Percentiles rank a stretch among this genome's conserved stretches.
phyloP scores from a whole-genome alignment of 23 red algal species.

The Gracilaria domingensis region DNA sequence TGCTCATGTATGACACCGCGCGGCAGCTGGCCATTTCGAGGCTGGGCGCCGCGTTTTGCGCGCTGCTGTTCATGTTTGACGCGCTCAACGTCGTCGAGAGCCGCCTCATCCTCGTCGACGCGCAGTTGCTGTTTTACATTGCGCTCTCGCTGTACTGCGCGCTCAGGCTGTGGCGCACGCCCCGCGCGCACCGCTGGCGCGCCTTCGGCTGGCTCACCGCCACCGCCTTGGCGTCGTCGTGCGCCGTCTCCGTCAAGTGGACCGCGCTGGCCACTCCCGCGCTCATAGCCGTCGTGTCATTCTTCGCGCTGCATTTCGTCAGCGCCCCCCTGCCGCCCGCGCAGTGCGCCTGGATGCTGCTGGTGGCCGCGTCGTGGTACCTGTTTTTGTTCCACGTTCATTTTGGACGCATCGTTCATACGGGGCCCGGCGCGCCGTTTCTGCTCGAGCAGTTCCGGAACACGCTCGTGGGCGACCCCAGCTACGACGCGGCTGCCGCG shows the following conservation, averaged over 20 bases:
- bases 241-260: conserved; percentile 71
- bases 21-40: not conserved
- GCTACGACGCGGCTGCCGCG: conserved; percentile 13
- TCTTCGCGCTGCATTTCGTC: conserved; percentile 67
- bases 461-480: conserved; percentile 65
- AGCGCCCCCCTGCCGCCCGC: conserved; percentile 33
- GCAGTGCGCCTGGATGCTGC: conserved; percentile 53
- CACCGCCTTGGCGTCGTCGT: conserved; percentile 40
- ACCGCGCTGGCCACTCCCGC: conserved; percentile 72
- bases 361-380: conserved; percentile 51
- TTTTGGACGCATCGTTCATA: conserved; percentile 55
- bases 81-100: conserved; percentile 61
- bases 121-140: conserved; percentile 35
- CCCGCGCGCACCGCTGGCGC: not conserved
- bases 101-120: conserved; percentile 78
- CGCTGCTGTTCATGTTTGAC: not conserved
- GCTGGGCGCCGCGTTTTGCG: not conserved
- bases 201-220: not conserved
- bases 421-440: conserved; percentile 68
- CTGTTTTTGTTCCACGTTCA: conserved; percentile 66
- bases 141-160: conserved; percentile 56
- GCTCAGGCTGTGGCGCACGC: conserved; percentile 44
- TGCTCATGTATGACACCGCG: not conserved
- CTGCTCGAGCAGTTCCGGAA: conserved; percentile 63
- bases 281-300: conserved; percentile 76